A percentile compares a stretch with the other conserved stretches of the same genome.
Evolutionary conservation across 2,329 filamentous ascomycete genomes (phyloP).

Genomic region (Hypocreales sp.): DNA sequence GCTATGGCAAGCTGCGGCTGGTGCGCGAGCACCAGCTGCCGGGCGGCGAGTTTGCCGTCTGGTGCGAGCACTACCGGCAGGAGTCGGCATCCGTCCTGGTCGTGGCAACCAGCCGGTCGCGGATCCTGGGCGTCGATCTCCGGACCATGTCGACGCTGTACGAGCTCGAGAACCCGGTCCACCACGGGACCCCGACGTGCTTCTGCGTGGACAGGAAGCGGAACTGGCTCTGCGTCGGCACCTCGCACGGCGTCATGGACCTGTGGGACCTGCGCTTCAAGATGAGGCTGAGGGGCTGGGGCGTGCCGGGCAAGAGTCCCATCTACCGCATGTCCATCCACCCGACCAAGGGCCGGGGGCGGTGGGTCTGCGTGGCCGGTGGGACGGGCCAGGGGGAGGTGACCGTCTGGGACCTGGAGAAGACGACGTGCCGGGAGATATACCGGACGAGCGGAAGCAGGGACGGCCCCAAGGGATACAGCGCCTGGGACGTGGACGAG

Average conservation of each 20-base stretch:
- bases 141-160: conserved; percentile 75
- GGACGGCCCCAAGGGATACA: conserved; percentile 51
- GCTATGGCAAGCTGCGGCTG: conserved; percentile 64
- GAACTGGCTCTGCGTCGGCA: conserved; percentile 85
- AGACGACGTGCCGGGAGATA: conserved; percentile 73
- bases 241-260: conserved; percentile 81
- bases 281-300: conserved; percentile 76
- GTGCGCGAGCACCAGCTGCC: conserved; percentile 72
- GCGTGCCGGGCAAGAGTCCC: conserved; percentile 62
- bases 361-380: conserved; percentile 78
- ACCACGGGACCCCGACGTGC: conserved; percentile 81
- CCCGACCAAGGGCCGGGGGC: conserved; percentile 60
- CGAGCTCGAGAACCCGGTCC: conserved; percentile 69
- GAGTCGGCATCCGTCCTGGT: conserved; percentile 72
- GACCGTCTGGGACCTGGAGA: conserved; percentile 91
- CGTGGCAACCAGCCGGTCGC: conserved; percentile 72
- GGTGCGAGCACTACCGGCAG: conserved; percentile 81
- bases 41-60: conserved; percentile 61
- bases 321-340: conserved; percentile 71
- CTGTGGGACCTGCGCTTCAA: conserved; percentile 96
- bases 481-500: conserved; percentile 80
- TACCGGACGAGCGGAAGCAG: conserved; percentile 56
- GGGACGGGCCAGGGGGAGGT: conserved; percentile 80
- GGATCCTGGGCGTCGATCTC: conserved; percentile 72
- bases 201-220: conserved; percentile 77